Conservation (phyloP, 2,329 filamentous ascomycete genomes). For the Curvularia sp. region DNA sequence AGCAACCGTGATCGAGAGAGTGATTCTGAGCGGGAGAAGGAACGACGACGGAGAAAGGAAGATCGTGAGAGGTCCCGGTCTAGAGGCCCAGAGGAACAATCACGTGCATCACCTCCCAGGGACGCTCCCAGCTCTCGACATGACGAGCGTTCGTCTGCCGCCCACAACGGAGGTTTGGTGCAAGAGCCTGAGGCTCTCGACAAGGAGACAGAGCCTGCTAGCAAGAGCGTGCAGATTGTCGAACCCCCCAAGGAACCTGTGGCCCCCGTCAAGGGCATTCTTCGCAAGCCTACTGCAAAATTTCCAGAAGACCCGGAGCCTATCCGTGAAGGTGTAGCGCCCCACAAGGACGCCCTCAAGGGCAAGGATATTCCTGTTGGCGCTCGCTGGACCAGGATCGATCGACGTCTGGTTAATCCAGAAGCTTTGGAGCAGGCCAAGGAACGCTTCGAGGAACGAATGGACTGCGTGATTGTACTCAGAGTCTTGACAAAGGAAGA, state of each 20-base stretch:
- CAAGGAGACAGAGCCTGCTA: conserved; percentile 26
- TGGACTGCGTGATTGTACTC: conserved; percentile 92
- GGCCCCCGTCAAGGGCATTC: conserved; percentile 74
- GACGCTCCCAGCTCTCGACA: conserved; percentile 37
- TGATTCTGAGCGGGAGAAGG: conserved; percentile 45
- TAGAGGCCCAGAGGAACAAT: conserved; percentile 36
- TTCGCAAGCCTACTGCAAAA: conserved; percentile 79
- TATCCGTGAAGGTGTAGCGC: conserved; percentile 86
- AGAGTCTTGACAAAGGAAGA: conserved; percentile 87
- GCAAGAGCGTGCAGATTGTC: conserved; percentile 63
- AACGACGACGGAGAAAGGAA: conserved; percentile 45
- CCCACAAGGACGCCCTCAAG: conserved; percentile 85
- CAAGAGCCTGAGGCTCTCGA: conserved; percentile 45
- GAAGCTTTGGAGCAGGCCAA: conserved; percentile 85
- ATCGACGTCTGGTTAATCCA: conserved; percentile 85
- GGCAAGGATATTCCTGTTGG: conserved; percentile 71
- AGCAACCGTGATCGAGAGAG: conserved; percentile 38
- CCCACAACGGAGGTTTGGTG: conserved; percentile 40
- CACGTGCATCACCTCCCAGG: conserved; percentile 32
- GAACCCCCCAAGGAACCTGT: conserved; percentile 74
- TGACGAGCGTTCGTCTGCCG: conserved; percentile 39
- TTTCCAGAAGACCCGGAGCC: conserved; percentile 89
- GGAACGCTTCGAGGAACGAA: conserved; percentile 89
- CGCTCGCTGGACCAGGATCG: conserved; percentile 93
- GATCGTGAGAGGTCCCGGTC: conserved; percentile 37